Evolutionary conservation across 2,329 filamentous ascomycete species (phyloP), one percentile per base, ranked within the genome.

Genomic region (Calonectria hawksworthii): DNA sequence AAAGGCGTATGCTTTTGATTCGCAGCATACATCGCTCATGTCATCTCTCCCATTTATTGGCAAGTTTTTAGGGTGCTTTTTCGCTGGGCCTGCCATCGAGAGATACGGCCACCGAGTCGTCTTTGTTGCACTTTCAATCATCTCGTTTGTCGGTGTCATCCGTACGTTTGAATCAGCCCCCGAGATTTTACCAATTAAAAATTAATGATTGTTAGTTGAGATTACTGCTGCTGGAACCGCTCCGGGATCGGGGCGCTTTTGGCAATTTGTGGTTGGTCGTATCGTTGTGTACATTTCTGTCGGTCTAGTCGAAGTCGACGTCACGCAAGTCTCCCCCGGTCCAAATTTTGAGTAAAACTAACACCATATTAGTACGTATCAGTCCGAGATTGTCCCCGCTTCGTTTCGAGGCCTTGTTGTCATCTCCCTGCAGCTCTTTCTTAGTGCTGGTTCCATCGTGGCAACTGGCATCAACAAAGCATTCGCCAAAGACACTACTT

Each of bases 341-440:
- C 1, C n/a, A 18, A 2, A 8, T 10, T 21, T 32, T 5, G 23
- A 36, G n/a, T 10, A 7, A 34, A 38, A 7, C 47, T 54, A 38
- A 67, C 28, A 16, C 4, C 4, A 28, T 21, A 1, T 52, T 38
- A 73, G 71, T 3, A 73, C 71, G 13, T 73, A 73, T 9, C 71
- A 73, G 18, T 59, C 71, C 26, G 71, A 73, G 21, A 73, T 73
- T 47, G 71, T 73, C 32, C 71, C 71, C 10, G 71, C 71, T 11
- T 50, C 71, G n/a, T 68, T 73, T 28, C 71, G 71, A 26, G 71
- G 71, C 13, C 32, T 73, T 9, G 71, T 73, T 23, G 71, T 73
- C 28, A 59, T 73, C 32, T 73, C 71, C n/a, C 65, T 73, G 6
- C 71, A 69, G 21, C 54, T 73, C 2, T 73, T 73, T 44, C 71